Evolutionary conservation across 371 early-diverging fungal species (phyloP).

Genomic region (Phascolomyces articulosus): DNA sequence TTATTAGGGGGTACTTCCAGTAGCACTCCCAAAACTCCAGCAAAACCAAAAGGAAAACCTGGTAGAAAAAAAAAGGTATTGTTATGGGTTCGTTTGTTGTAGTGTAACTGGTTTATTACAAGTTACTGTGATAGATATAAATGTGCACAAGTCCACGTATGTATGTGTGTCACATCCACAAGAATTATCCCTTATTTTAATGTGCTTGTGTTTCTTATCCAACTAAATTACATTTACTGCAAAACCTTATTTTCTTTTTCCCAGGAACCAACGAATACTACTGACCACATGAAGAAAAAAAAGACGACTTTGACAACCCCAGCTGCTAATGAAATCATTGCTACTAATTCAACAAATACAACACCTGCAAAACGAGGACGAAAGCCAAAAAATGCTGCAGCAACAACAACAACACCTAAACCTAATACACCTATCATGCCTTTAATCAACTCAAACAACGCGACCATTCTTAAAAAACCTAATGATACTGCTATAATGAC

Average conservation of each 20-base stretch:
- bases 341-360: background rate
- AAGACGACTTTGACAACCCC: background rate
- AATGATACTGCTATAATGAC: background rate
- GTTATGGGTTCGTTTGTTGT: too few species aligned
- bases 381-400: background rate
- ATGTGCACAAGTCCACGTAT: background rate
- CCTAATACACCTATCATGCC: background rate
- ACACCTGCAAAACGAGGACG: background rate
- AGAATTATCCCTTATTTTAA: too few species aligned
- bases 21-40: background rate
- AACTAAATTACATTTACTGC: too few species aligned
- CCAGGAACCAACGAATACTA: background rate
- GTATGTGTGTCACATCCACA: background rate
- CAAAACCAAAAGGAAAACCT: background rate
- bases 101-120: too few species aligned
- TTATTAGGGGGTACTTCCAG: too few species aligned
- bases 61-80: background rate
- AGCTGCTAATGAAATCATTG: background rate
- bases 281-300: background rate
- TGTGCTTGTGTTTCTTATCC: too few species aligned
- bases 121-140: too few species aligned
- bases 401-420: background rate
- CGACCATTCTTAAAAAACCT: background rate
- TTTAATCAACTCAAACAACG: background rate
- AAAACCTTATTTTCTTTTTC: background rate